Evolutionary conservation across 208 protist species (phyloP).

Genomic region (Endotrypanum monterogeii): DNA sequence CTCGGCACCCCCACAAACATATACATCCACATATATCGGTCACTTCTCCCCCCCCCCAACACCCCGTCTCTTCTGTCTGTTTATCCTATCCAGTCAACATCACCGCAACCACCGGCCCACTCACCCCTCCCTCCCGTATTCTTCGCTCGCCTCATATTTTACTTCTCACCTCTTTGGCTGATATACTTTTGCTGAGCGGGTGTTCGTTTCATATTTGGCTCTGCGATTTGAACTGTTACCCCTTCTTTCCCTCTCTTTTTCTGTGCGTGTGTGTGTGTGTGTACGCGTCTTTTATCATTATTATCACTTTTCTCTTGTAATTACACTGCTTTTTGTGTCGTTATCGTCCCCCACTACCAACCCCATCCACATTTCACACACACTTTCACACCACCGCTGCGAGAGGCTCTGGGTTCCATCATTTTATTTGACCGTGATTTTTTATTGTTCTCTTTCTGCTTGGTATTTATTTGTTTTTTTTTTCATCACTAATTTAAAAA

Average conservation of each 20-base stretch:
- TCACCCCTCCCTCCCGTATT: not conserved
- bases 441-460: too few relatives aligned
- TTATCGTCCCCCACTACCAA: too few relatives aligned
- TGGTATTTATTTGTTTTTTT: too few relatives aligned
- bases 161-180: not conserved
- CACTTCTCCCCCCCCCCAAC: not conserved
- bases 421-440: too few relatives aligned
- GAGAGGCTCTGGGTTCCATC: too few relatives aligned
- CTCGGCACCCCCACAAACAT: not conserved
- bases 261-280: slow-evolving; percentile 11
- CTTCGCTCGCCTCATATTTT: not conserved
- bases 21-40: not conserved
- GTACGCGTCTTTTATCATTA: not conserved
- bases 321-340: not conserved
- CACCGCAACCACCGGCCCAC: too few relatives aligned
- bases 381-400: too few relatives aligned
- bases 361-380: too few relatives aligned
- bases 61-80: not conserved
- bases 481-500: too few relatives aligned
- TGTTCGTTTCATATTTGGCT: not conserved
- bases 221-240: not conserved
- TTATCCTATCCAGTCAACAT: not conserved
- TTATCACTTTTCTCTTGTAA: not conserved
- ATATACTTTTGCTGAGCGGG: not conserved
- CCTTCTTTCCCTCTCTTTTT: not conserved